These are phyloP conservation scores for Isabelozyma heimii DNA, from an alignment of 805 yeast genomes.

Conservation along the genomic window DNA sequence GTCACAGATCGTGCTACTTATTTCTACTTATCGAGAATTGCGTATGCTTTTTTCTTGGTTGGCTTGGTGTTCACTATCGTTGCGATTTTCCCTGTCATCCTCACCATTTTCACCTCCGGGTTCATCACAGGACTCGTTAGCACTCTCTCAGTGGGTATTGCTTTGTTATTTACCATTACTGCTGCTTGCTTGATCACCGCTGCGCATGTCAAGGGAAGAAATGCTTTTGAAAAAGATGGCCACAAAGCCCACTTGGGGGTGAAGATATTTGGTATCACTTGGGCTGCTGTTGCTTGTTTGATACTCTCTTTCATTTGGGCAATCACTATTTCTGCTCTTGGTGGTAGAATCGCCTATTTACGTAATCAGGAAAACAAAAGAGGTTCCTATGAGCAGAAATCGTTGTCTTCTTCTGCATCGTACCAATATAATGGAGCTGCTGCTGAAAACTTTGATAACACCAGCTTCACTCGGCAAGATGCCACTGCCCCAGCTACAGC, in stretches of 20 bases:
- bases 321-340: slow-evolving; percentile 4
- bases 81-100: slow-evolving; percentile 43
- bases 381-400: background rate
- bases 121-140: background rate
- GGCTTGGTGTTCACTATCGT: slow-evolving; percentile 60
- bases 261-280: slow-evolving; percentile 56
- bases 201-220: slow-evolving; percentile 52
- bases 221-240: slow-evolving; percentile 45
- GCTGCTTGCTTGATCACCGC: slow-evolving; percentile 54
- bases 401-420: background rate
- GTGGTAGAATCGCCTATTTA: background rate
- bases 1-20: slow-evolving; percentile 46
- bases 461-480: background rate
- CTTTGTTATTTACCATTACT: slow-evolving; percentile 43
- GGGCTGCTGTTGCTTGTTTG: slow-evolving; percentile 47
- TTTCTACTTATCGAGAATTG: slow-evolving; percentile 60
- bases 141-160: slow-evolving; percentile 3
- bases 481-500: background rate
- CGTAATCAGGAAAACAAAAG: background rate
- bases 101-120: background rate
- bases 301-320: slow-evolving; percentile 7
- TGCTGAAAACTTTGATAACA: background rate
- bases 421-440: slow-evolving; percentile 1
- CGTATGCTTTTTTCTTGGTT: slow-evolving; percentile 35
- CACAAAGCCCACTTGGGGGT: slow-evolving; percentile 43